Conservation (phyloP, 192 early-diverging fungal genomes). For the Umbelopsis sp. region DNA sequence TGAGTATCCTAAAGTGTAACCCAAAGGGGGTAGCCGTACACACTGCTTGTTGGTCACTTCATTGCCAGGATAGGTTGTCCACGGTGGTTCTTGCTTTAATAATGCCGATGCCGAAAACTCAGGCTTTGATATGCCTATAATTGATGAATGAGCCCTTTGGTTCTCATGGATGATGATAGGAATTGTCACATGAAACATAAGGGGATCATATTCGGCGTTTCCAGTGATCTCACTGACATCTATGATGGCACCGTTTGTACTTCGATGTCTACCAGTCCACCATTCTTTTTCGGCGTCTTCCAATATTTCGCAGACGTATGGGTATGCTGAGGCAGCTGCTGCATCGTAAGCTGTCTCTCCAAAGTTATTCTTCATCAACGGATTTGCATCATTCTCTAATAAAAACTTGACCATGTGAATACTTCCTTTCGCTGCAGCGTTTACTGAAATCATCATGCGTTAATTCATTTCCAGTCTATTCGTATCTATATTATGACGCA, state of each 20-base stretch:
- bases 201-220: not conserved
- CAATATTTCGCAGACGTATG: conserved; percentile 63
- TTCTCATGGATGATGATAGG: not conserved
- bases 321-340: conserved; percentile 63
- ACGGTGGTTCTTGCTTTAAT: not conserved
- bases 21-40: not conserved
- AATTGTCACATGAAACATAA: conserved; percentile 3
- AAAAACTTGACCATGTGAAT: conserved; percentile 58
- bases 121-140: not conserved
- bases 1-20: not conserved
- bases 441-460: conserved; percentile 46
- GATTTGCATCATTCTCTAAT: conserved; percentile 55
- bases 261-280: conserved; percentile 30
- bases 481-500: not conserved
- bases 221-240: not conserved
- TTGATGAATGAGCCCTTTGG: not conserved
- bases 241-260: not conserved
- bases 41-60: not conserved
- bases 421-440: conserved; percentile 67
- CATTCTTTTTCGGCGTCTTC: conserved; percentile 53
- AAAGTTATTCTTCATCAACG: conserved; percentile 58
- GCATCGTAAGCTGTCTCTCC: conserved; percentile 74
- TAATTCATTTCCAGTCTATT: not conserved
- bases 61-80: conserved; percentile 3
- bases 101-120: not conserved